Percentiles rank a stretch among this genome's conserved stretches.
phyloP scores from a whole-genome alignment of 768 basidiomycete species.

The Grammothele lineata region DNA sequence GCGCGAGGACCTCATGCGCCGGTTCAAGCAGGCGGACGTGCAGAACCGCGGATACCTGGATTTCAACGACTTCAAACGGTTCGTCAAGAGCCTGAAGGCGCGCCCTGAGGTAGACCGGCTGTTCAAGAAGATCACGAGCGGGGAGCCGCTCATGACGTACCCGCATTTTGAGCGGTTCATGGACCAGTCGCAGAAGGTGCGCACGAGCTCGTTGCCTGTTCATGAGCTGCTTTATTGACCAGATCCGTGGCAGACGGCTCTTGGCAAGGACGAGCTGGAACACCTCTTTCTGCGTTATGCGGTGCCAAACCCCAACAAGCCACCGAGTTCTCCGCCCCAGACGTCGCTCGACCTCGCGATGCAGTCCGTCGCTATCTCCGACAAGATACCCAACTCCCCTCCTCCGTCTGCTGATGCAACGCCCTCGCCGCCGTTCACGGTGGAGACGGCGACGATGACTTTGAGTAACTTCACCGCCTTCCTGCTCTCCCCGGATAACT shows the following conservation, averaged over 20 bases:
- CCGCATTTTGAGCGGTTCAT: slow-evolving; percentile 48
- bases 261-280: slow-evolving; percentile 23
- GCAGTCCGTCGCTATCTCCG: slow-evolving; percentile 14
- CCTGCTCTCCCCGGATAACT: slow-evolving; percentile 77
- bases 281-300: slow-evolving; percentile 38
- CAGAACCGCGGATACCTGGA: slow-evolving; percentile 57
- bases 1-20: slow-evolving; percentile 44
- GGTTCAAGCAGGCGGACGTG: slow-evolving; percentile 69
- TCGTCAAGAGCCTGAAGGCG: slow-evolving; percentile 80
- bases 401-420: slow-evolving; percentile 9
- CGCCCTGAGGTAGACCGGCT: slow-evolving; percentile 77
- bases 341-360: slow-evolving; percentile 26
- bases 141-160: slow-evolving; percentile 30
- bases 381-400: neutral
- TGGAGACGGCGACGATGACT: slow-evolving; percentile 34
- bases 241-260: too few relatives aligned
- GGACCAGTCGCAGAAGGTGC: slow-evolving; percentile 46
- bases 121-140: slow-evolving; percentile 40
- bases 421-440: slow-evolving; percentile 10
- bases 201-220: too few relatives aligned
- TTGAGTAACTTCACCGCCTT: slow-evolving; percentile 72
- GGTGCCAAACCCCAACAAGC: slow-evolving; percentile 1
- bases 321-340: slow-evolving; percentile 21
- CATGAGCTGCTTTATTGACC: too few relatives aligned
- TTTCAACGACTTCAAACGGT: slow-evolving; percentile 74